A percentile compares a stretch with the other conserved stretches of the same genome.
phyloP scores from a whole-genome alignment of 108 stramenopile species.

The Discostella pseudostelligera region DNA sequence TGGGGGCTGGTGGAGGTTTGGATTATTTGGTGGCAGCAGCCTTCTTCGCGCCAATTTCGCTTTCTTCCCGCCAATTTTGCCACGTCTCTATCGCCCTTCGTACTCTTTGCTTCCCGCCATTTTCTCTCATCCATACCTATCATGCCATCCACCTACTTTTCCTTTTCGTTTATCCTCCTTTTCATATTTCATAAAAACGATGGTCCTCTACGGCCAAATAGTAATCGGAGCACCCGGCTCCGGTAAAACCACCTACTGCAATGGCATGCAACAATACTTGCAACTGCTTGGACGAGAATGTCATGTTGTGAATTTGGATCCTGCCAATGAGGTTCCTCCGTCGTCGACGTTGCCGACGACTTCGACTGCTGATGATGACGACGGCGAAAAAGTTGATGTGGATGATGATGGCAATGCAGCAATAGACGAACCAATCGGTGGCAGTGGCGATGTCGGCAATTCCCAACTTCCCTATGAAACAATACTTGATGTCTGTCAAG shows the following conservation, averaged over 20 bases:
- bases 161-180: too few species aligned
- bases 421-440: not conserved
- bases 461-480: conserved; percentile 69
- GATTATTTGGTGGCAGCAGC: too few species aligned
- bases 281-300: conserved; percentile 80
- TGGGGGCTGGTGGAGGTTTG: too few species aligned
- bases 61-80: too few species aligned
- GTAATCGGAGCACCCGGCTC: conserved; percentile 95
- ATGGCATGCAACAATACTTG: conserved; percentile 95
- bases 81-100: too few species aligned
- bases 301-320: conserved; percentile 96
- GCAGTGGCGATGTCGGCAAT: conserved; percentile 12
- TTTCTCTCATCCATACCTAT: too few species aligned
- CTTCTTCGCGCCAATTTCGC: too few species aligned
- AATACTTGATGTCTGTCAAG: conserved; percentile 74
- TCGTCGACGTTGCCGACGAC: conserved; percentile 3
- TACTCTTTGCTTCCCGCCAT: too few species aligned
- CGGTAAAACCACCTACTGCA: conserved; percentile 97
- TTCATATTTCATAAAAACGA: not conserved
- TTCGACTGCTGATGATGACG: conserved; percentile 1
- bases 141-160: too few species aligned
- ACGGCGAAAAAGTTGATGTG: conserved; percentile 3
- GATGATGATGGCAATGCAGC: conserved; percentile 8
- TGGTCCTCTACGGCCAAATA: conserved; percentile 88
- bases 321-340: conserved; percentile 87